Conservation (phyloP, 768 basidiomycete species). For the Boletus rex-veris region DNA sequence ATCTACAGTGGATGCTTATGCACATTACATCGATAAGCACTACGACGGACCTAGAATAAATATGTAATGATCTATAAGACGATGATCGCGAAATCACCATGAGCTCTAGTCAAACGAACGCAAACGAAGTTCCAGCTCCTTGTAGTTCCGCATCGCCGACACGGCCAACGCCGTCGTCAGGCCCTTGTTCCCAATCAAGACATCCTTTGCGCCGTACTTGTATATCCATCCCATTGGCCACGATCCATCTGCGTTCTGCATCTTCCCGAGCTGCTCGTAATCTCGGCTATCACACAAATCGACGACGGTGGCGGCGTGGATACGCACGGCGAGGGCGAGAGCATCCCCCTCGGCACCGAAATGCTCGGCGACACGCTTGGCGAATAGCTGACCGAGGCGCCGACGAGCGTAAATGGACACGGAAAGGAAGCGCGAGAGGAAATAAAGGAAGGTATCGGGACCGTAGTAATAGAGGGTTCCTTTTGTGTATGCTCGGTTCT, state of each 20-base stretch:
- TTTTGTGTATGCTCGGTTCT: constrained; percentile 20
- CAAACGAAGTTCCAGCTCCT: constrained; percentile 8
- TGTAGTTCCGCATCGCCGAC: constrained; percentile 14
- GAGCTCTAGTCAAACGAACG: constrained; percentile 11
- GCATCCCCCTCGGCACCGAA: constrained; percentile 21
- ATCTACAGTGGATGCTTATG: too few species aligned
- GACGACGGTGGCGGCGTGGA: constrained; percentile 9
- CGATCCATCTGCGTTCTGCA: constrained; percentile 21
- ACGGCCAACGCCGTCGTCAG: constrained; percentile 22
- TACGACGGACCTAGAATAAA: too few species aligned
- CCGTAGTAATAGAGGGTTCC: constrained; percentile 21
- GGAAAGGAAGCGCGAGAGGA: constrained; percentile 21
- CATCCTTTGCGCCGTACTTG: constrained; percentile 3
- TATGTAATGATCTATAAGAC: neutral
- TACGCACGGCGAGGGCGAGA: constrained; percentile 18
- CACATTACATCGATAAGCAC: too few species aligned
- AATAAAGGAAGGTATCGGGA: constrained; percentile 18
- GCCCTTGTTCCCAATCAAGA: constrained; percentile 16
- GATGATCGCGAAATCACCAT: neutral
- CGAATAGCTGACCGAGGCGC: constrained; percentile 11
- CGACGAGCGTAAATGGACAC: constrained; percentile 16
- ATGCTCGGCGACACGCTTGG: constrained; percentile 12
- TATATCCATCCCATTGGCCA: constrained; percentile 23
- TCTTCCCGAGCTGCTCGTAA: constrained; percentile 12
- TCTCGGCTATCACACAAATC: constrained; percentile 13